Evolutionary conservation across 2,329 filamentous ascomycete species (phyloP).

Genomic region (Lachnellula subtilissima): DNA sequence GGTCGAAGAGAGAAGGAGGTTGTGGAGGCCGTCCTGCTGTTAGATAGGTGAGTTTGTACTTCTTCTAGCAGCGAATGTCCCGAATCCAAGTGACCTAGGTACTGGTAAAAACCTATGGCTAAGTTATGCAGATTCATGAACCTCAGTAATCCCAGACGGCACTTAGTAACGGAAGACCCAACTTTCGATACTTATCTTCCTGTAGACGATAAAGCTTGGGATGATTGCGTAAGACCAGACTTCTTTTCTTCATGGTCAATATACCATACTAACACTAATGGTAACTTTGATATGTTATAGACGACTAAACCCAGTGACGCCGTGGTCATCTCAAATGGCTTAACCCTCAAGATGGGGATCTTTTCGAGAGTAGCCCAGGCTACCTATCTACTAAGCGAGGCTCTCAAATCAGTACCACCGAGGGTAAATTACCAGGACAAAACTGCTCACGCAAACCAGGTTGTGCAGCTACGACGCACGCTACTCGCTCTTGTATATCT

Average conservation of each 20-base stretch:
- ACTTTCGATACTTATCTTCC: neutral
- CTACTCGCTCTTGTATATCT: neutral
- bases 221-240: neutral
- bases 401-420: neutral
- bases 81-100: too few species aligned
- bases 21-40: neutral
- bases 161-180: neutral
- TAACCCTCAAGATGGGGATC: neutral
- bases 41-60: neutral
- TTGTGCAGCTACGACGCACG: neutral
- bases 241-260: neutral
- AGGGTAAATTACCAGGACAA: neutral
- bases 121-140: neutral
- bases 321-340: neutral
- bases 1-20: neutral
- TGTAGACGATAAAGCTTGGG: neutral
- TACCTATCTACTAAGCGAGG: neutral
- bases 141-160: neutral
- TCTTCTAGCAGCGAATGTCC: neutral
- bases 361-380: neutral
- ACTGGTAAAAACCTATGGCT: neutral
- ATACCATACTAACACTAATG: neutral
- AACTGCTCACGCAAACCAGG: neutral
- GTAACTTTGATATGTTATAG: neutral
- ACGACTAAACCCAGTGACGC: neutral